Evolutionary conservation across 2,329 filamentous ascomycete genomes (phyloP), one percentile per base, ranked within the genome.

Genomic region (Cercospora brassicicola): DNA sequence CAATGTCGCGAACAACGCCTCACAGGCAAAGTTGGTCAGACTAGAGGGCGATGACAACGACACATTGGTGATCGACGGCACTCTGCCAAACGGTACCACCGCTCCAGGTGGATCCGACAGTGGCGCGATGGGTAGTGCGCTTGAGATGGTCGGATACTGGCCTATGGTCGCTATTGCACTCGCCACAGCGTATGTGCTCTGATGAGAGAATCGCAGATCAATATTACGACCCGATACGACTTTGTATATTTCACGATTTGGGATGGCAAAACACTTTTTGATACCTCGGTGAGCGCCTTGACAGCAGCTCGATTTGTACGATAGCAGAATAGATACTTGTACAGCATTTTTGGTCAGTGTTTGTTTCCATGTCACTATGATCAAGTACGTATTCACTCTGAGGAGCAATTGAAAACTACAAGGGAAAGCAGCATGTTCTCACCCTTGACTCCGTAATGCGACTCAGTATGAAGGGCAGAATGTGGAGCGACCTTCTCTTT

Each of bases 1-100:
- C 53, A 78, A 79, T 4, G 82, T 84, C 36, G 83, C 83, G 39
- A 88, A 84, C 70, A 89, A 93, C 80, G 84, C 87, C 73, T 84
- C 83, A 0, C 72, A 92, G 1, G 84, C 92, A 66, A 85, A 82
- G 11, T 85, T 94, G 0, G 86, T 85, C 2, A 80, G 84, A 63
- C 84, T 90, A 69, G 89, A 91, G 65, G 88, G 88, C 60, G 90
- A 85, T 1, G 76, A 76, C 3, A 89, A 87, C 1, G 60, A 62
- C 1, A 77, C 74, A 2, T 85, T 95, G 42, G 82, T 91, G 31
- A 81, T 94, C 76, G 93, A 93, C 77, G 92, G 92, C n/a, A 91
- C 90, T 0, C 81, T 94, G 3, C 86, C 89, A 7, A 77, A 79
- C 51, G 83, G 79, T 2, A 84, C 82, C 0, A 82, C 80, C 1